Conservation (phyloP, 2,329 filamentous ascomycete species). For the Ophiocordyceps camponoti-saundersi region DNA sequence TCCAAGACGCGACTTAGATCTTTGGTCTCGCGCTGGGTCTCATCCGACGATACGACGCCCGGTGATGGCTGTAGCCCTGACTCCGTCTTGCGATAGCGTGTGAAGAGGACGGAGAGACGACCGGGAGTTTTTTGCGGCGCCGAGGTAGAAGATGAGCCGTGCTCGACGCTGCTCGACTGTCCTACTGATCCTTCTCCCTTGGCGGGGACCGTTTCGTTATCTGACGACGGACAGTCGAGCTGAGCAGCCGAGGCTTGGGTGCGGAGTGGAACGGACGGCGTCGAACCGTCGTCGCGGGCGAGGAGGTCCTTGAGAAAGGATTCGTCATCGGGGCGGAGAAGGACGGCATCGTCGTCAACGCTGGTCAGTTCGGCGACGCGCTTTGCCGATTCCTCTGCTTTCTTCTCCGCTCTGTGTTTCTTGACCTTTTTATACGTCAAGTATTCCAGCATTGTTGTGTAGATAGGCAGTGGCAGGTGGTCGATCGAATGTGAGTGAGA, state of each 20-base stretch:
- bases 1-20: conserved; percentile 72
- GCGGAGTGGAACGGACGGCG: conserved; percentile 38
- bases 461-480: not conserved
- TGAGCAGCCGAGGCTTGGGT: conserved; percentile 28
- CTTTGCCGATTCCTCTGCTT: conserved; percentile 5
- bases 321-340: conserved; percentile 40
- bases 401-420: conserved; percentile 36
- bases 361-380: conserved; percentile 4
- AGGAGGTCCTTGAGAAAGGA: conserved; percentile 39
- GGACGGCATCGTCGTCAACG: conserved; percentile 13
- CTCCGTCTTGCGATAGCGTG: conserved; percentile 21
- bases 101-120: conserved; percentile 18
- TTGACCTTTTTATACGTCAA: conserved; percentile 46
- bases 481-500: too few relatives aligned
- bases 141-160: conserved; percentile 8
- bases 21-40: conserved; percentile 36
- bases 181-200: conserved; percentile 3
- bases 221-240: conserved; percentile 25
- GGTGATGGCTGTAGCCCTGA: conserved; percentile 13
- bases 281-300: conserved; percentile 21
- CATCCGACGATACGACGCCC: conserved; percentile 19
- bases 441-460: conserved; percentile 46
- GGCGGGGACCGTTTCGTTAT: conserved; percentile 12
- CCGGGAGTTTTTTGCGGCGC: conserved; percentile 17
- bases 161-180: too few relatives aligned